Conservation (phyloP, 1,284 basidiomycete species). For the Ganoderma resinaceum region DNA sequence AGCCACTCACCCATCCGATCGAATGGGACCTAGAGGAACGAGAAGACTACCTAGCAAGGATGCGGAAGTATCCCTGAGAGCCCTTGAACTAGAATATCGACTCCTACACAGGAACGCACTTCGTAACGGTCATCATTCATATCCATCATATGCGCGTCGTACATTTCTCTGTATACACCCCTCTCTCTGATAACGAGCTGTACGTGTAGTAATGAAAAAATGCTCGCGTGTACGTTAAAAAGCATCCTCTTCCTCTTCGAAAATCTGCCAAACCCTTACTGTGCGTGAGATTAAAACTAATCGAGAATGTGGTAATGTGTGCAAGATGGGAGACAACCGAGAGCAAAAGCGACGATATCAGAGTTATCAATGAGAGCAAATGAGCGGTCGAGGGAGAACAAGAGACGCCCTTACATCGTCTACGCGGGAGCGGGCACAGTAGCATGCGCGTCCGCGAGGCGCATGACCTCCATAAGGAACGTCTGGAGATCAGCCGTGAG, state of each 20-base stretch:
- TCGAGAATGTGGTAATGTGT: slow-evolving; percentile 22
- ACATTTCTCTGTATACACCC: neutral
- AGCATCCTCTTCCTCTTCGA: neutral
- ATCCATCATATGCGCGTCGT: slow-evolving; percentile 3
- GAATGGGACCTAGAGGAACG: slow-evolving; percentile 48
- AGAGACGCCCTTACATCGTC: neutral
- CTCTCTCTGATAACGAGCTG: neutral
- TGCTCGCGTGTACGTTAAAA: neutral
- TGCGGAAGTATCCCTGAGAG: slow-evolving; percentile 46
- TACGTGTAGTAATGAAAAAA: slow-evolving; percentile 4
- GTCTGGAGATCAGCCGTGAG: slow-evolving; percentile 78
- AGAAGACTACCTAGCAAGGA: slow-evolving; percentile 46
- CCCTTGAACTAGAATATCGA: slow-evolving; percentile 28
- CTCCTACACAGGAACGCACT: neutral
- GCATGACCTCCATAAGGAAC: slow-evolving; percentile 83
- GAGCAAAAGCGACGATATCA: slow-evolving; percentile 26
- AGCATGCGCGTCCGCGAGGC: slow-evolving; percentile 51
- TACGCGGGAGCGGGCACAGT: slow-evolving; percentile 15
- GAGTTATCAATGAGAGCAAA: slow-evolving; percentile 17
- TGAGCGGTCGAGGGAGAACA: neutral
- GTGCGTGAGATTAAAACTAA: slow-evolving; percentile 20
- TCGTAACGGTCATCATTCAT: slow-evolving; percentile 14
- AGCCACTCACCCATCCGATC: slow-evolving; percentile 50
- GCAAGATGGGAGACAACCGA: slow-evolving; percentile 16
- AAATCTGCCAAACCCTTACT: neutral